Conservation (phyloP, 202 grass and related monocot genomes). For the Cymbopogon flexuosus region DNA sequence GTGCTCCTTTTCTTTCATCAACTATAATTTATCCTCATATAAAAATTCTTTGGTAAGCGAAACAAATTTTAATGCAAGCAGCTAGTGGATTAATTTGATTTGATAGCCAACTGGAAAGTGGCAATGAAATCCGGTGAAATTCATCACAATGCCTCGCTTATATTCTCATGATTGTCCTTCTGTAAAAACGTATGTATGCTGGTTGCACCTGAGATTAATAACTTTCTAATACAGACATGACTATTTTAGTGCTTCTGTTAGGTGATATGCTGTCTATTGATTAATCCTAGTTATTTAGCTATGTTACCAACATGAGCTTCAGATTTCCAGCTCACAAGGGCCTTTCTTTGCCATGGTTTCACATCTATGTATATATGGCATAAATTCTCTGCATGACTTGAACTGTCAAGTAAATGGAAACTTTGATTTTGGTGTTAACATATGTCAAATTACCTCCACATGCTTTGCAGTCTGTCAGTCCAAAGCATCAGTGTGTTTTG, state of each 20-base stretch:
- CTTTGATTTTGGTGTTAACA: constrained; percentile 24
- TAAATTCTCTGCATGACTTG: constrained; percentile 22
- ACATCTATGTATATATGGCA: constrained; percentile 16
- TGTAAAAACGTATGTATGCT: constrained; percentile 21
- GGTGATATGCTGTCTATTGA: constrained; percentile 8
- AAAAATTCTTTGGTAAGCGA: background rate
- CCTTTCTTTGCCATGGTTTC: constrained; percentile 19
- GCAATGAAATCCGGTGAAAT: constrained; percentile 2
- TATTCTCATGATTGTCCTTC: background rate
- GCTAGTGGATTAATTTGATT: constrained; percentile 16
- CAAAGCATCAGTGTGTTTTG: constrained; percentile 83
- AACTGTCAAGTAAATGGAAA: constrained; percentile 10
- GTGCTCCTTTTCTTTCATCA: constrained; percentile 16
- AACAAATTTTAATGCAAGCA: constrained; percentile 6
- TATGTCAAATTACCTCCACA: constrained; percentile 9
- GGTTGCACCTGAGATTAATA: constrained; percentile 15
- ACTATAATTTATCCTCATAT: background rate
- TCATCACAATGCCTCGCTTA: background rate
- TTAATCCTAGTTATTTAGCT: constrained; percentile 21
- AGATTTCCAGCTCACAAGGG: background rate
- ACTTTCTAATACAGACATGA: constrained; percentile 6
- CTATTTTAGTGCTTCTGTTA: constrained; percentile 13
- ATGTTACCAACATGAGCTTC: background rate
- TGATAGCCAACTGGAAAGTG: background rate
- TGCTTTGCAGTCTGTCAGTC: constrained; percentile 69